Conservation (phyloP, 75 land plant genomes). For the Picea sitchensis region DNA sequence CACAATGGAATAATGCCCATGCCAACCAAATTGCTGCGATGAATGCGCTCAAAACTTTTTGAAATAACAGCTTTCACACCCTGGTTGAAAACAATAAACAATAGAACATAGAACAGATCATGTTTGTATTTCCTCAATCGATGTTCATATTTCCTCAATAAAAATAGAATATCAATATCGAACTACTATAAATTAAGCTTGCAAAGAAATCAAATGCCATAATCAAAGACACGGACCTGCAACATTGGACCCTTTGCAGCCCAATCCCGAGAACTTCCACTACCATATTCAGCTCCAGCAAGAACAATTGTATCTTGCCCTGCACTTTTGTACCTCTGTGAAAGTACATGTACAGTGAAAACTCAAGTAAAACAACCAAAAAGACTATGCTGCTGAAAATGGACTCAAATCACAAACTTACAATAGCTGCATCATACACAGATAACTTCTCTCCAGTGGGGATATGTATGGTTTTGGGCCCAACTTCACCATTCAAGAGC, state of each 20-base stretch:
- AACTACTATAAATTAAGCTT: not conserved
- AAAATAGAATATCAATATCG: not conserved
- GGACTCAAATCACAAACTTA: constrained; percentile 17
- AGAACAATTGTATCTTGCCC: constrained; percentile 72
- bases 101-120: not conserved
- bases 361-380: not conserved
- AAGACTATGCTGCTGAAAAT: not conserved
- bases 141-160: not conserved
- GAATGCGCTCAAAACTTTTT: constrained; percentile 92
- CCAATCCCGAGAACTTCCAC: constrained; percentile 98
- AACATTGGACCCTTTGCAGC: constrained; percentile 96
- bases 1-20: constrained; percentile 91
- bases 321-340: constrained; percentile 73
- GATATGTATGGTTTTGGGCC: constrained; percentile 85
- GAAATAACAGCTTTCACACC: constrained; percentile 94
- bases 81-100: constrained; percentile 24
- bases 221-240: constrained; percentile 37
- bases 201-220: not conserved
- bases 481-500: constrained; percentile 87
- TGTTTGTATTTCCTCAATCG: not conserved
- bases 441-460: constrained; percentile 84
- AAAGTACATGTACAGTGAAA: not conserved
- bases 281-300: constrained; percentile 95
- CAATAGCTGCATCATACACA: constrained; percentile 88
- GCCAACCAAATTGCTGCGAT: constrained; percentile 88